Conservation (phyloP, 1,284 basidiomycete genomes). For the Cyathus olla region DNA sequence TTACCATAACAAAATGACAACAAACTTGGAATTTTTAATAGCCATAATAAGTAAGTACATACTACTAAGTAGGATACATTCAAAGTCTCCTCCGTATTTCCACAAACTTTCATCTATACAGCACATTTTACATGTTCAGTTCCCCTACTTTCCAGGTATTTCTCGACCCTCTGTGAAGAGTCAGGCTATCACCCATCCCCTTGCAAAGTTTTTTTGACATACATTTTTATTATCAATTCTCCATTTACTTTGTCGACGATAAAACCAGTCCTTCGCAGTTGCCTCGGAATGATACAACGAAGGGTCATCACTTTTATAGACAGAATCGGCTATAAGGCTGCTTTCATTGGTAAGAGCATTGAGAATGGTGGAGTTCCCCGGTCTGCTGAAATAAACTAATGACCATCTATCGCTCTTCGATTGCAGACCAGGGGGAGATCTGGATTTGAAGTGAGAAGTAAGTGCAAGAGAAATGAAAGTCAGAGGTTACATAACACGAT, state of each 20-base stretch:
- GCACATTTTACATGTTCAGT: background rate
- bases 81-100: too few species aligned
- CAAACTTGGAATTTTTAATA: too few species aligned
- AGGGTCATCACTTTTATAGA: constrained; percentile 38
- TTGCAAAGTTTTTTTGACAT: background rate
- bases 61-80: too few species aligned
- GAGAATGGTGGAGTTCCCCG: constrained; percentile 50
- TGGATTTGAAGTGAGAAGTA: constrained; percentile 9
- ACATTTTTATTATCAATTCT: background rate
- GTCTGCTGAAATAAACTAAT: constrained; percentile 63
- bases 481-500: constrained; percentile 58
- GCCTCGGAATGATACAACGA: constrained; percentile 44
- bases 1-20: too few species aligned
- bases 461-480: constrained; percentile 14
- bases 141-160: background rate
- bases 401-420: constrained; percentile 53
- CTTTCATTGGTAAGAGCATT: constrained; percentile 53
- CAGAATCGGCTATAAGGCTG: constrained; percentile 49
- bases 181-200: background rate
- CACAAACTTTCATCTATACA: too few species aligned
- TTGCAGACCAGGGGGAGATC: constrained; percentile 58
- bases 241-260: constrained; percentile 47
- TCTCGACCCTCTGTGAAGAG: background rate
- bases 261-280: constrained; percentile 61
- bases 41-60: too few species aligned